Percentiles rank a stretch among this genome's conserved stretches.
Conservation (phyloP, 2,329 filamentous ascomycete genomes). For the Pseudogymnoascus sp. region DNA sequence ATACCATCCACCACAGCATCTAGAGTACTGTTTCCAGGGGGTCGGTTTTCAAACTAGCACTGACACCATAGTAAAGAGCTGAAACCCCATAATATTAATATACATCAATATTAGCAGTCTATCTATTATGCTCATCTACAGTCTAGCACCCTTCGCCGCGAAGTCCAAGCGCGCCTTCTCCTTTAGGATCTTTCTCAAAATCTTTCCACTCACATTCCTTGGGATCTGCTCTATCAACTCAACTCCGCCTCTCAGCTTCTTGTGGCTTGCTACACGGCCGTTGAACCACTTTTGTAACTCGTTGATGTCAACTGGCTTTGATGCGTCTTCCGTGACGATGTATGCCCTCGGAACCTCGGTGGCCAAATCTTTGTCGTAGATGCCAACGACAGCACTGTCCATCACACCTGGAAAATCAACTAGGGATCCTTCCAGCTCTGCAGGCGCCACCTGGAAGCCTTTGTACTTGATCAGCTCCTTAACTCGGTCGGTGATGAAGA, state of each 20-base stretch:
- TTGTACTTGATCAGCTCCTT: constrained; percentile 44
- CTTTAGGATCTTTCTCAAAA: constrained; percentile 50
- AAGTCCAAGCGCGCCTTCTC: constrained; percentile 30
- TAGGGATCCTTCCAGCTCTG: constrained; percentile 36
- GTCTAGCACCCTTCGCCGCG: background rate
- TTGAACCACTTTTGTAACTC: background rate
- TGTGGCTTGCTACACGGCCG: constrained; percentile 33
- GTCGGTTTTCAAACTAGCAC: background rate
- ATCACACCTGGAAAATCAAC: background rate
- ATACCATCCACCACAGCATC: background rate
- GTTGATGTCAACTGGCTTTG: background rate
- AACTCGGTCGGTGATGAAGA: constrained; percentile 25
- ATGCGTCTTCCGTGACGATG: background rate
- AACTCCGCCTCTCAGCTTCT: constrained; percentile 43
- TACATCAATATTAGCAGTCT: background rate
- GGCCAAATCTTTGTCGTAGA: background rate
- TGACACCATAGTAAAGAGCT: background rate
- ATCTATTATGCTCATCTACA: background rate
- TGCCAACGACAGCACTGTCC: background rate
- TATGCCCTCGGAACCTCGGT: background rate
- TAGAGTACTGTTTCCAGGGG: background rate
- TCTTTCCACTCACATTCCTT: constrained; percentile 59
- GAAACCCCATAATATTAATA: background rate
- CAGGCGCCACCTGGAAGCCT: constrained; percentile 42
- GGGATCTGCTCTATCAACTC: constrained; percentile 51